phyloP scores from a whole-genome alignment of 139 green algal genomes.

The Limnomonas spitsbergensis region DNA sequence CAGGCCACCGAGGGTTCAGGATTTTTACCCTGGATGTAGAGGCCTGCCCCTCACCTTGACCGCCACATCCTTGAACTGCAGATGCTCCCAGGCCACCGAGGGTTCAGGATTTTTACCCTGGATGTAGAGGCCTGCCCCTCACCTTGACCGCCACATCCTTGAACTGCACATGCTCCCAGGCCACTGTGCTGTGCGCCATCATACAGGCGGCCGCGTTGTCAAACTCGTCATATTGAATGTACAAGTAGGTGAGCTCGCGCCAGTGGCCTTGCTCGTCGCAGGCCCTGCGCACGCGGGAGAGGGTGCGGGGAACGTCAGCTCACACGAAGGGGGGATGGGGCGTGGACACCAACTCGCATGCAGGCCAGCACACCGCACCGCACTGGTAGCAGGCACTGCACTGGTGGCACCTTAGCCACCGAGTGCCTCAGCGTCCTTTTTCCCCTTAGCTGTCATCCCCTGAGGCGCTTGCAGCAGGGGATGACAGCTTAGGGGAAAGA shows the following conservation, averaged over 20 bases:
- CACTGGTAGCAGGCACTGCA: no score
- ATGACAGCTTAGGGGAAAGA: no score
- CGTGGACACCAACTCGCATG: background rate
- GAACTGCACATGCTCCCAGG: constrained; percentile 97
- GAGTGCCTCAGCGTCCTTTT: no score
- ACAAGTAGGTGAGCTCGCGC: constrained; percentile 95
- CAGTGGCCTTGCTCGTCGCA: constrained; percentile 91
- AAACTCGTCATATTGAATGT: constrained; percentile 97
- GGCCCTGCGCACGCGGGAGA: constrained; percentile 41
- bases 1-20: no score
- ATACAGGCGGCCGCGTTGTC: constrained; percentile 90
- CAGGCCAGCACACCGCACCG: background rate
- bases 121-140: constrained; percentile 23
- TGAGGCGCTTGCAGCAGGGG: no score
- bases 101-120: no score
- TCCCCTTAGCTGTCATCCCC: no score
- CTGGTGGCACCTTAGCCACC: no score
- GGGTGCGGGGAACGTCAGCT: no score
- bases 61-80: constrained; percentile 83
- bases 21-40: no score
- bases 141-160: constrained; percentile 87
- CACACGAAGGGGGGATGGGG: background rate
- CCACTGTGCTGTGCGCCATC: constrained; percentile 87
- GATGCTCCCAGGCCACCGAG: constrained; percentile 95
- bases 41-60: constrained; percentile 70